phyloP scores from a whole-genome alignment of 129 eudicot species.

The Pulicaria dysenterica region DNA sequence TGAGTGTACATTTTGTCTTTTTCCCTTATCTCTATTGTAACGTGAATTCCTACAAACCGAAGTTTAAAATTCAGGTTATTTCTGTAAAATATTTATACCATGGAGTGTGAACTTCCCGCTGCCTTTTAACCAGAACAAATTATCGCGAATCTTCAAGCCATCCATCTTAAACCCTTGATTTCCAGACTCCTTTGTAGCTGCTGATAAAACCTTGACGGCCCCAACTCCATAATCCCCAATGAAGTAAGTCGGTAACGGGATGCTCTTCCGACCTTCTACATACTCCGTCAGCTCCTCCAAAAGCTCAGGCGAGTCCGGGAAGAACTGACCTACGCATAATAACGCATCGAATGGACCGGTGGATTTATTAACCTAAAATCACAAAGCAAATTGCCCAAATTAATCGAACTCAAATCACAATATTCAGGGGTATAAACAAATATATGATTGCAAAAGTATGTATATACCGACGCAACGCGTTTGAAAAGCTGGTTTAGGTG shows the following conservation, averaged over 20 bases:
- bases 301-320: constrained; percentile 69
- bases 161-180: constrained; percentile 97
- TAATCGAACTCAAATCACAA: neutral
- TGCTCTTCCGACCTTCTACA: constrained; percentile 57
- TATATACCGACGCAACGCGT: constrained; percentile 71
- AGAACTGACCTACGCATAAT: constrained; percentile 92
- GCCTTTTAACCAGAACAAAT: constrained; percentile 93
- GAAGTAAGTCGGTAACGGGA: constrained; percentile 61
- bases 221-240: constrained; percentile 86
- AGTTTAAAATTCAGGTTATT: neutral
- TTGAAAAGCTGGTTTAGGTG: constrained; percentile 84
- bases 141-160: constrained; percentile 67
- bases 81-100: constrained; percentile 42
- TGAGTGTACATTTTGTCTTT: too few relatives aligned
- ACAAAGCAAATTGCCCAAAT: neutral
- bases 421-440: neutral
- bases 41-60: neutral
- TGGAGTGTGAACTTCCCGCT: constrained; percentile 77
- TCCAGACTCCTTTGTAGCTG: constrained; percentile 53
- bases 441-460: neutral
- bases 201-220: constrained; percentile 62
- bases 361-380: constrained; percentile 81
- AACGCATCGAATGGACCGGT: constrained; percentile 93
- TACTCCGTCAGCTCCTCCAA: constrained; percentile 73
- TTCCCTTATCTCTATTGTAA: neutral